Evolutionary conservation across 2,329 filamentous ascomycete species (phyloP).

Genomic region (Tolypocladium tundrense): DNA sequence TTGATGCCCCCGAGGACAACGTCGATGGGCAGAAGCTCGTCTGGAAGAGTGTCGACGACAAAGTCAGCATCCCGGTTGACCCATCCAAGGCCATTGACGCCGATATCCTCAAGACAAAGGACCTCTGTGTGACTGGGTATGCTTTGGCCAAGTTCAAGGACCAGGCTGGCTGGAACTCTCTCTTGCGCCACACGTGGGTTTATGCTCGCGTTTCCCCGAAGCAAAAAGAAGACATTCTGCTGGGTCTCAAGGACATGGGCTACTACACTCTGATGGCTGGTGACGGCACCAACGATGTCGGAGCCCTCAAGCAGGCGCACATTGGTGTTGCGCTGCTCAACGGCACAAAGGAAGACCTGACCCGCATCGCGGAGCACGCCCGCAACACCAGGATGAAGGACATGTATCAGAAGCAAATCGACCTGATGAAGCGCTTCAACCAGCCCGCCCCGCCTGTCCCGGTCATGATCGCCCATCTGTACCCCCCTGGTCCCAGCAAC

Average conservation of each 20-base stretch:
- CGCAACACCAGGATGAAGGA: slow-evolving; percentile 98
- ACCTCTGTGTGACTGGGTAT: slow-evolving; percentile 93
- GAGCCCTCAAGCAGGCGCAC: slow-evolving; percentile 94
- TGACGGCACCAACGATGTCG: slow-evolving; percentile 96
- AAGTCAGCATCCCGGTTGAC: slow-evolving; percentile 75
- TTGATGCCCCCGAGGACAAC: slow-evolving; percentile 90
- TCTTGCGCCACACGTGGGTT: slow-evolving; percentile 89
- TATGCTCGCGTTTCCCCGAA: slow-evolving; percentile 97
- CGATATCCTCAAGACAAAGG: slow-evolving; percentile 73
- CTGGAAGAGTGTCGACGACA: slow-evolving; percentile 93
- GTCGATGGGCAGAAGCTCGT: slow-evolving; percentile 70
- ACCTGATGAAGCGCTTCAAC: slow-evolving; percentile 90
- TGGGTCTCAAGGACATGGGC: slow-evolving; percentile 89
- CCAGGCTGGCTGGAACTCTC: slow-evolving; percentile 61
- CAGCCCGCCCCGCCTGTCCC: slow-evolving; percentile 88
- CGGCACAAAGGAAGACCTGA: slow-evolving; percentile 82
- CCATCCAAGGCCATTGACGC: slow-evolving; percentile 69
- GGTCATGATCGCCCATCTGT: slow-evolving; percentile 84
- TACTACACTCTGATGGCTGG: slow-evolving; percentile 99
- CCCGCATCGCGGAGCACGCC: slow-evolving; percentile 84
- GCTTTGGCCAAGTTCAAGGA: slow-evolving; percentile 82
- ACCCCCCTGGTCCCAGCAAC: slow-evolving; percentile 81
- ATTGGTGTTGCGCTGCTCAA: slow-evolving; percentile 94
- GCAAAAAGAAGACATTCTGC: slow-evolving; percentile 97
- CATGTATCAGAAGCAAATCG: slow-evolving; percentile 90